Evolutionary conservation across 2,329 filamentous ascomycete genomes (phyloP).

Genomic region (Trichoderma hamatum): DNA sequence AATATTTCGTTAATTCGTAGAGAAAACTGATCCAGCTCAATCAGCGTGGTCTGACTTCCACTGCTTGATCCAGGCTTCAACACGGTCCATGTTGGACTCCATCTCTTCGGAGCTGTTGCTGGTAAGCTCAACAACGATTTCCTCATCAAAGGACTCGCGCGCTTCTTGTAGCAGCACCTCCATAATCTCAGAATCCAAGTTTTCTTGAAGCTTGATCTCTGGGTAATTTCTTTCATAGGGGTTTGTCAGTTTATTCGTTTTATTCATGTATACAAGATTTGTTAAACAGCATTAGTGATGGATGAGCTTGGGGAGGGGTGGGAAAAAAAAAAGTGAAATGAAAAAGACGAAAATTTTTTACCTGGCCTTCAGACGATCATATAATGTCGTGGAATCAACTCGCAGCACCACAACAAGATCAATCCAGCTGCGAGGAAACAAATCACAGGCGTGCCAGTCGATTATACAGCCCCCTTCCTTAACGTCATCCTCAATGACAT

Average conservation of each 20-base stretch:
- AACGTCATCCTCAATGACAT: slow-evolving; percentile 82
- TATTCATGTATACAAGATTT: background rate
- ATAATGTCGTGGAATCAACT: slow-evolving; percentile 77
- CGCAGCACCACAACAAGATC: slow-evolving; percentile 92
- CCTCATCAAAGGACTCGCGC: slow-evolving; percentile 78
- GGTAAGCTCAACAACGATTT: slow-evolving; percentile 84
- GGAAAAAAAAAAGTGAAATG: background rate
- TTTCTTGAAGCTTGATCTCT: slow-evolving; percentile 90
- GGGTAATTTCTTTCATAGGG: slow-evolving; percentile 69
- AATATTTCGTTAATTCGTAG: background rate
- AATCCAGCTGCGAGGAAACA: slow-evolving; percentile 92
- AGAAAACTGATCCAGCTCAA: background rate
- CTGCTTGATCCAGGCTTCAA: slow-evolving; percentile 77
- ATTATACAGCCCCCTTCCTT: slow-evolving; percentile 82
- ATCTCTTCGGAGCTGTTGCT: slow-evolving; percentile 85
- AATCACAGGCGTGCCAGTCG: slow-evolving; percentile 97
- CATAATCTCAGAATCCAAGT: slow-evolving; percentile 97
- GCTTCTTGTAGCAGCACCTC: slow-evolving; percentile 91
- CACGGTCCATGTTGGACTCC: slow-evolving; percentile 82
- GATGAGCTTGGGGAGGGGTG: background rate
- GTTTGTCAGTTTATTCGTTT: background rate
- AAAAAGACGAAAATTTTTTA: slow-evolving; percentile 40
- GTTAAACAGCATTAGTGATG: background rate
- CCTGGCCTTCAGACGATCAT: slow-evolving; percentile 79
- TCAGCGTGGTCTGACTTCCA: slow-evolving; percentile 70